Evolutionary conservation across 2,329 filamentous ascomycete genomes (phyloP), one percentile per base, ranked within the genome.

Genomic region (Pezicula carpinea): DNA sequence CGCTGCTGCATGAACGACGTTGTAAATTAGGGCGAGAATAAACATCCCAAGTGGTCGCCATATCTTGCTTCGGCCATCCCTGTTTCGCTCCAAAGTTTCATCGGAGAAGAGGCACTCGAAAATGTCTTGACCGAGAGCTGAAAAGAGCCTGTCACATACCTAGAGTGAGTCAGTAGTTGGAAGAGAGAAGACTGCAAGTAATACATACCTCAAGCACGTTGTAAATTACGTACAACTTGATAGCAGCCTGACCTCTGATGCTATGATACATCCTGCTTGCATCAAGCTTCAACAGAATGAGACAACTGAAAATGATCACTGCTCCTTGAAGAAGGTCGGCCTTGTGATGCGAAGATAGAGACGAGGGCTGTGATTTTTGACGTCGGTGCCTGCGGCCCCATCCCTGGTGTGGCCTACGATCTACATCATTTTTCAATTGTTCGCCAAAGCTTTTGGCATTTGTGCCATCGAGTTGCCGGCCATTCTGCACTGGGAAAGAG

Each of bases 211-310:
- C 93, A 5, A 99, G 80, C 29, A 96, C 88, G 62, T 99, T 99
- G 74, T 96, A 99, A 46, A 99, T 97, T 49, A 99, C 93, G 65
- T 99, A 99, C 10, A 99, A 78, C 64, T 99, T 99, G 70, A 99
- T 96, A 6, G 92, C 91, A 2, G 91, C 92, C 66, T 99, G 93
- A 0, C 90, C 93, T 39, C 92, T 85, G 58, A 99, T 96, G 59
- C 91, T 91, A 66, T 99, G 93, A 62, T 99, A 99, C 89, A 97
- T 96, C 43, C 91, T 82, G 63, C 91, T 96, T 5, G 93, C 93
- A 64, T 99, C 95, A 39, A 99, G 85, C 19, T 81, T 84, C 83
- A 96, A 92, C 43, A 99, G 73, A 13, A 92, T 82, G 43, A 86
- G 73, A 58, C 89, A 95, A 61, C 89, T 96, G 59, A 80, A 83